phyloP scores from a whole-genome alignment of 305 asterid species.

The Fraxinus latifolia region DNA sequence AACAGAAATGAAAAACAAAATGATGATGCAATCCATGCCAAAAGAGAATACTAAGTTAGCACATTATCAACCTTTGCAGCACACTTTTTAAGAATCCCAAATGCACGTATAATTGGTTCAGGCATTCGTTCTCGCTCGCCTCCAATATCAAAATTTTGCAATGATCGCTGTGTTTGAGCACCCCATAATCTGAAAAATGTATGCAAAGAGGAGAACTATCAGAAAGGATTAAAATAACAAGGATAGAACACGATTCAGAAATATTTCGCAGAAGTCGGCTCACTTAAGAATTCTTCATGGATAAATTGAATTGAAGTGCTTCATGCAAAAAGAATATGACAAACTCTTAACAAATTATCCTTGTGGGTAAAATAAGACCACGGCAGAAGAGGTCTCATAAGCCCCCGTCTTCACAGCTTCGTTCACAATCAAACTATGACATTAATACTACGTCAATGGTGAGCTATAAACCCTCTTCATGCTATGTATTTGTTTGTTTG shows the following conservation, averaged over 20 bases:
- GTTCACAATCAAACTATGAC: not conserved
- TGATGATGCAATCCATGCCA: not conserved
- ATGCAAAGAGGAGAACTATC: not conserved
- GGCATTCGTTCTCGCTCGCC: constrained; percentile 98
- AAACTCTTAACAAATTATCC: not conserved
- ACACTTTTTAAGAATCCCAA: constrained; percentile 91
- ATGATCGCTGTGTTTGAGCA: constrained; percentile 94
- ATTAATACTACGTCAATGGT: constrained; percentile 13
- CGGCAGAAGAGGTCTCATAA: not conserved
- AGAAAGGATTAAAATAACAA: constrained; percentile 1
- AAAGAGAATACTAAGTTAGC: not conserved
- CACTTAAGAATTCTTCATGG: not conserved
- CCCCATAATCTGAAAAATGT: constrained; percentile 76
- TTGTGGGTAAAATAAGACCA: not conserved
- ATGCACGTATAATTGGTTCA: constrained; percentile 87
- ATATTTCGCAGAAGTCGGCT: not conserved
- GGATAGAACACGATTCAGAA: not conserved
- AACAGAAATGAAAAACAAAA: not conserved
- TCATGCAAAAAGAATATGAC: not conserved
- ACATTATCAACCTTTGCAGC: constrained; percentile 70
- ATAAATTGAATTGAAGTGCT: not conserved
- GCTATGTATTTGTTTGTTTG: constrained; percentile 4
- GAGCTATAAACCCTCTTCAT: not conserved
- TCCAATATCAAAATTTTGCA: constrained; percentile 95
- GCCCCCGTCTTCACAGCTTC: not conserved